phyloP scores from a whole-genome alignment of 805 yeast species.

The Pichia scutulata region DNA sequence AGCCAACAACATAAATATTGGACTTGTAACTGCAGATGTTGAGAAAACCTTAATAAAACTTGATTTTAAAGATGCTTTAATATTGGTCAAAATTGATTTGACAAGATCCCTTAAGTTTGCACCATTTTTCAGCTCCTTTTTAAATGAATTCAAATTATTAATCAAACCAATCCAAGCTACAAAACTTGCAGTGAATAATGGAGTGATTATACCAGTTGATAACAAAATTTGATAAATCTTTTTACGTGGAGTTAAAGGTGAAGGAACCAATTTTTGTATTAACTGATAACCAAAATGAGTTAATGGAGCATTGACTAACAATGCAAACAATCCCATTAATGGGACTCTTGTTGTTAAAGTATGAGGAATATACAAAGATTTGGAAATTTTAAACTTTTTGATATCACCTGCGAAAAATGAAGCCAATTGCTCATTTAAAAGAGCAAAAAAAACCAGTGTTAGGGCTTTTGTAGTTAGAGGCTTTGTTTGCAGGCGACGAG shows the following conservation, averaged over 20 bases:
- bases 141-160: conserved; percentile 23
- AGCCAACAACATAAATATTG: conserved; percentile 44
- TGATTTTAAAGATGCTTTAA: conserved; percentile 30
- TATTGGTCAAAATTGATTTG: conserved; percentile 7
- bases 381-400: conserved; percentile 2
- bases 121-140: neutral
- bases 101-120: conserved; percentile 15
- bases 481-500: conserved; percentile 22
- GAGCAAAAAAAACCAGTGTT: conserved; percentile 48
- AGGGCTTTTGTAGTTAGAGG: conserved; percentile 54
- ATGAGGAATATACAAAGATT: conserved; percentile 29
- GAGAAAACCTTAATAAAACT: conserved; percentile 41
- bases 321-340: conserved; percentile 50
- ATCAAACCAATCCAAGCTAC: conserved; percentile 48
- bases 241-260: conserved; percentile 33
- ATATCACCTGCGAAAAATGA: conserved; percentile 41
- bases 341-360: conserved; percentile 39
- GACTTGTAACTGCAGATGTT: conserved; percentile 48
- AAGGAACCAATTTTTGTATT: conserved; percentile 38
- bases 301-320: conserved; percentile 47
- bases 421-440: conserved; percentile 53
- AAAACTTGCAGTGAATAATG: conserved; percentile 40
- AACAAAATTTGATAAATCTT: conserved; percentile 44
- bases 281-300: conserved; percentile 45
- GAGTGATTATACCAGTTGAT: conserved; percentile 49